Percentiles rank a stretch among this genome's conserved stretches.
These are phyloP conservation scores for Penicillium waksmanii DNA, from an alignment of 495 filamentous ascomycete genomes.

Conservation along the genomic window DNA sequence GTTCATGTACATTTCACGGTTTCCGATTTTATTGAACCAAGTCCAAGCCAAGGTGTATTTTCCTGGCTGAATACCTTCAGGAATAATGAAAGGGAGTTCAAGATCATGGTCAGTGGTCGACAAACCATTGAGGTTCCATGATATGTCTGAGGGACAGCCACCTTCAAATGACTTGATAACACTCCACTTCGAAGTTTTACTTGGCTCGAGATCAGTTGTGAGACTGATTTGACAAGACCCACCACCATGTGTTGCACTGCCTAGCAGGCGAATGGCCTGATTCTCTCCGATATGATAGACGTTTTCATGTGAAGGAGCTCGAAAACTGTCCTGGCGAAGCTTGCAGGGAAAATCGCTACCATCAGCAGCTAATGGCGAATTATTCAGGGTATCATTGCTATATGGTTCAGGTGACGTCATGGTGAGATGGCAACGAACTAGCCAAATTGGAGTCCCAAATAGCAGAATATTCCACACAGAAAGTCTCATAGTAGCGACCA, in stretches of 20 bases:
- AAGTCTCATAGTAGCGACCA: background rate
- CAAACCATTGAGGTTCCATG: constrained; percentile 33
- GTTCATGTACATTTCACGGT: constrained; percentile 93
- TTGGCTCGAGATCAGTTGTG: constrained; percentile 67
- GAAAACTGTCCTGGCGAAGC: constrained; percentile 21
- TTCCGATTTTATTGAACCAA: constrained; percentile 85
- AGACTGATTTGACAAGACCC: constrained; percentile 83
- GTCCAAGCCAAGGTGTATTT: constrained; percentile 76
- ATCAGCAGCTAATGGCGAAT: constrained; percentile 58
- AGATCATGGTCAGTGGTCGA: constrained; percentile 19
- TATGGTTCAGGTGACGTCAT: constrained; percentile 70
- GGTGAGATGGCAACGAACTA: constrained; percentile 58
- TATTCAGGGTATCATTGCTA: constrained; percentile 48
- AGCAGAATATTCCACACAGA: background rate
- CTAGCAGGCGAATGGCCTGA: constrained; percentile 31
- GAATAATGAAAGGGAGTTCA: constrained; percentile 45
- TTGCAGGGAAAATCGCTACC: constrained; percentile 81
- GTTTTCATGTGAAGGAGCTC: constrained; percentile 23
- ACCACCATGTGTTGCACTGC: constrained; percentile 72
- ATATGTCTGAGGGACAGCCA: constrained; percentile 64
- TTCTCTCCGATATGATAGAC: constrained; percentile 32
- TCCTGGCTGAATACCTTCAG: constrained; percentile 38
- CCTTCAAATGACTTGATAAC: constrained; percentile 78
- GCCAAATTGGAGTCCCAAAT: background rate
- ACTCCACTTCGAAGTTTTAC: constrained; percentile 58